Evolutionary conservation across 2,329 filamentous ascomycete genomes (phyloP).

Genomic region (Alternaria novae-zelandiae): DNA sequence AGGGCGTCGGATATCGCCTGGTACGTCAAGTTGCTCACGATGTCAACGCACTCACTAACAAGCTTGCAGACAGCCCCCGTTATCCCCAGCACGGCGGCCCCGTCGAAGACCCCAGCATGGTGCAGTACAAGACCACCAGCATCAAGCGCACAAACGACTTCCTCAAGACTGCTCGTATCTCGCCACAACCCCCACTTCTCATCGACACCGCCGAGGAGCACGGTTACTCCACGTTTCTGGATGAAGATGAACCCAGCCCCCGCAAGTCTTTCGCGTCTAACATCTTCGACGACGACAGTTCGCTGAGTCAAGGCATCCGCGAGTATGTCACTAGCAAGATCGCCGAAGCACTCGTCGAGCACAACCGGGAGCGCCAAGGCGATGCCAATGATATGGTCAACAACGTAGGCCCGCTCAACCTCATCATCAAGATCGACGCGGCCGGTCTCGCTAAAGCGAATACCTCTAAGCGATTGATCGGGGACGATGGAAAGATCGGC

Average conservation of each 20-base stretch:
- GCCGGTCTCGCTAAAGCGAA: neutral
- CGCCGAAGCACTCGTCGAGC: neutral
- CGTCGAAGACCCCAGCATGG: neutral
- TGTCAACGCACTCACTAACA: neutral
- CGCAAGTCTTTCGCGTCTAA: neutral
- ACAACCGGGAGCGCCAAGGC: neutral
- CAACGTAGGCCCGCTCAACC: neutral
- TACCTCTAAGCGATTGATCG: accelerated
- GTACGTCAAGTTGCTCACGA: neutral
- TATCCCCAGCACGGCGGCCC: neutral
- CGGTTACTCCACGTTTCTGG: neutral
- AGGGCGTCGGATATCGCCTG: no score
- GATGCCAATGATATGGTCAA: neutral
- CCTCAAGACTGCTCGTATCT: neutral
- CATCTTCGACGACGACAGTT: conserved; percentile 1
- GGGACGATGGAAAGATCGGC: neutral
- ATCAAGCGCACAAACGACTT: neutral
- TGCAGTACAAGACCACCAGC: neutral
- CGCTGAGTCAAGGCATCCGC: neutral
- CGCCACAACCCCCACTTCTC: neutral
- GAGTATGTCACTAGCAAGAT: conserved; percentile 19
- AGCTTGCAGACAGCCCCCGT: neutral
- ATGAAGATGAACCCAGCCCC: neutral
- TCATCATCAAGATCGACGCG: neutral
- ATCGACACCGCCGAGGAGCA: neutral